Conservation (phyloP, 805 yeast genomes). For the Metschnikowia lunata region DNA sequence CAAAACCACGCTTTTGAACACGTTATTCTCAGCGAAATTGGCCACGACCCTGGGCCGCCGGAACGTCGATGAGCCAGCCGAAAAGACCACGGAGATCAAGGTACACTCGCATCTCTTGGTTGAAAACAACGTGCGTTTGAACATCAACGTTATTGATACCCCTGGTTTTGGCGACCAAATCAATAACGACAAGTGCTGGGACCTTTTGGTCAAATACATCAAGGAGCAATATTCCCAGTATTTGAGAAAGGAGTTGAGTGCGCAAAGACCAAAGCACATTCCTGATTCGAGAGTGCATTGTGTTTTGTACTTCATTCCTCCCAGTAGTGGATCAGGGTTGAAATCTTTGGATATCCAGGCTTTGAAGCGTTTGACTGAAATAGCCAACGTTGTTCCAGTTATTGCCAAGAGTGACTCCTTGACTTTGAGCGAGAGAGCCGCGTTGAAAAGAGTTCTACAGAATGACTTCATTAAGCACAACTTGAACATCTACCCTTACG, state of each 20-base stretch:
- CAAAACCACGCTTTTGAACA: constrained; percentile 86
- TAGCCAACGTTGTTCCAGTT: constrained; percentile 90
- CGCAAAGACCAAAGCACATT: constrained; percentile 80
- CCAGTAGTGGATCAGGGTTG: constrained; percentile 85
- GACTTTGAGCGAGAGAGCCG: constrained; percentile 78
- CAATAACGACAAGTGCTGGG: constrained; percentile 95
- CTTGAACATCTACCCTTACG: constrained; percentile 81
- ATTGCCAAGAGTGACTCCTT: constrained; percentile 91
- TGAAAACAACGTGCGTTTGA: constrained; percentile 85
- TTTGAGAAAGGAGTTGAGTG: constrained; percentile 89
- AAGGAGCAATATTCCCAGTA: constrained; percentile 92
- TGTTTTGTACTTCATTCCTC: constrained; percentile 74
- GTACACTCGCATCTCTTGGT: constrained; percentile 63
- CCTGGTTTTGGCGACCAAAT: constrained; percentile 98
- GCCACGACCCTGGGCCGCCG: constrained; percentile 71
- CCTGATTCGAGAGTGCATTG: constrained; percentile 92
- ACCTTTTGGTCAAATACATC: constrained; percentile 87
- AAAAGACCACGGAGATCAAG: constrained; percentile 81
- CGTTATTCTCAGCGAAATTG: constrained; percentile 80
- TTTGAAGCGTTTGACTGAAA: constrained; percentile 77
- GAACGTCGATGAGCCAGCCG: constrained; percentile 63
- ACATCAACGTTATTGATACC: constrained; percentile 87
- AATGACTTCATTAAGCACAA: constrained; percentile 68
- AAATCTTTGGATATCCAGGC: constrained; percentile 79
- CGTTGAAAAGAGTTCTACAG: constrained; percentile 73